Evolutionary conservation across 1,139 yeast genomes (phyloP).

Genomic region (Pichia sp.): DNA sequence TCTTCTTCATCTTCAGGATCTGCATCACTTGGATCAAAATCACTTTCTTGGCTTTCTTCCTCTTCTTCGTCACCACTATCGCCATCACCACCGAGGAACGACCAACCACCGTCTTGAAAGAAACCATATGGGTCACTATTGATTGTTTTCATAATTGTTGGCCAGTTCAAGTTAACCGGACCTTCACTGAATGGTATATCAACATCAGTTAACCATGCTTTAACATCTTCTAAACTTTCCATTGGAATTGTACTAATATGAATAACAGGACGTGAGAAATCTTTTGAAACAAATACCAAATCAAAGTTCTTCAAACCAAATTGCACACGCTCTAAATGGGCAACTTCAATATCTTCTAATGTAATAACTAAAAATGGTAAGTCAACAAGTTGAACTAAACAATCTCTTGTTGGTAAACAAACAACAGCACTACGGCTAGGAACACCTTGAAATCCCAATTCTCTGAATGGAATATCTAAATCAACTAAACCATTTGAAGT

Average conservation of each 20-base stretch:
- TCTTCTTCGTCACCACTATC: conserved; percentile 50
- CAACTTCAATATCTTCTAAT: conserved; percentile 85
- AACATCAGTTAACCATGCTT: conserved; percentile 93
- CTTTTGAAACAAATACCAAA: conserved; percentile 90
- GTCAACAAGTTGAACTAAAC: conserved; percentile 87
- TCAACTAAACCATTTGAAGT: conserved; percentile 76
- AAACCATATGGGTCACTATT: conserved; percentile 91
- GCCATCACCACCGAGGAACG: conserved; percentile 68
- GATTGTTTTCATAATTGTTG: conserved; percentile 89
- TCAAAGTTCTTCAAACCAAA: conserved; percentile 96
- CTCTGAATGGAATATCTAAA: conserved; percentile 91
- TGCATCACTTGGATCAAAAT: conserved; percentile 54
- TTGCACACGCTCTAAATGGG: conserved; percentile 94
- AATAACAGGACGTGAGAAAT: conserved; percentile 77
- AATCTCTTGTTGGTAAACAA: conserved; percentile 96
- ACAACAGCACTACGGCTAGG: conserved; percentile 92
- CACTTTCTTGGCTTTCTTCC: conserved; percentile 44
- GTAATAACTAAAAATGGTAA: conserved; percentile 93
- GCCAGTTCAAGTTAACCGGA: conserved; percentile 93
- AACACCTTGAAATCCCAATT: conserved; percentile 95
- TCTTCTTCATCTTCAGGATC: conserved; percentile 75
- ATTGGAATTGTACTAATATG: conserved; percentile 94
- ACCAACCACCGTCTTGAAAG: conserved; percentile 95
- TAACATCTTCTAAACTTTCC: conserved; percentile 84
- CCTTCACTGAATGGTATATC: conserved; percentile 95